Evolutionary conservation across 495 filamentous ascomycete species (phyloP).

Genomic region (Daldinia childiae): DNA sequence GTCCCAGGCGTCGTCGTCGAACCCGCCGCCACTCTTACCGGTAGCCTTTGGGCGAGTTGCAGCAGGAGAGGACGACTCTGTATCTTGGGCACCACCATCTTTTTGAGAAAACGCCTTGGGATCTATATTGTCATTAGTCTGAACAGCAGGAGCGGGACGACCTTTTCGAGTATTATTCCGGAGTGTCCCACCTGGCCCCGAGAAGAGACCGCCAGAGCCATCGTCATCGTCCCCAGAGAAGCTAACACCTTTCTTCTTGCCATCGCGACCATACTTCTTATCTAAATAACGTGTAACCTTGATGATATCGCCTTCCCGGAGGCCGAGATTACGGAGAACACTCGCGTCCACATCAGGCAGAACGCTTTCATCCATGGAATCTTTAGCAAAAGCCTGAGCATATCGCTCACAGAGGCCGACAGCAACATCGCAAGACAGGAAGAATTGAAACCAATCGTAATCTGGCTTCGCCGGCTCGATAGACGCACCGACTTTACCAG

Average conservation of each 20-base stretch:
- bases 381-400: slow-evolving; percentile 82
- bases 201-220: slow-evolving; percentile 72
- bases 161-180: slow-evolving; percentile 97
- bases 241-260: slow-evolving; percentile 69
- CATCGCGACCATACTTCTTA: slow-evolving; percentile 75
- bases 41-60: slow-evolving; percentile 52
- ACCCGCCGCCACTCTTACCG: slow-evolving; percentile 69
- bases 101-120: slow-evolving; percentile 80
- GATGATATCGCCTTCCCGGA: slow-evolving; percentile 96
- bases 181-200: slow-evolving; percentile 85
- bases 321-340: slow-evolving; percentile 81
- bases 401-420: slow-evolving; percentile 94
- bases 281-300: slow-evolving; percentile 93
- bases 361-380: slow-evolving; percentile 94
- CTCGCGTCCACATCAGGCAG: slow-evolving; percentile 85
- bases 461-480: slow-evolving; percentile 70
- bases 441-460: slow-evolving; percentile 99
- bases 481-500: slow-evolving; percentile 55
- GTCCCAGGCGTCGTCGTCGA: slow-evolving; percentile 98
- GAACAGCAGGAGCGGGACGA: slow-evolving; percentile 82
- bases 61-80: slow-evolving; percentile 55
- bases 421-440: slow-evolving; percentile 88
- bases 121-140: slow-evolving; percentile 87
- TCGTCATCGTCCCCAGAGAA: slow-evolving; percentile 63
- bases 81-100: slow-evolving; percentile 55